Evolutionary conservation across 371 early-diverging fungal genomes (phyloP), one percentile per base, ranked within the genome.

Genomic region (Apophysomyces sp.): DNA sequence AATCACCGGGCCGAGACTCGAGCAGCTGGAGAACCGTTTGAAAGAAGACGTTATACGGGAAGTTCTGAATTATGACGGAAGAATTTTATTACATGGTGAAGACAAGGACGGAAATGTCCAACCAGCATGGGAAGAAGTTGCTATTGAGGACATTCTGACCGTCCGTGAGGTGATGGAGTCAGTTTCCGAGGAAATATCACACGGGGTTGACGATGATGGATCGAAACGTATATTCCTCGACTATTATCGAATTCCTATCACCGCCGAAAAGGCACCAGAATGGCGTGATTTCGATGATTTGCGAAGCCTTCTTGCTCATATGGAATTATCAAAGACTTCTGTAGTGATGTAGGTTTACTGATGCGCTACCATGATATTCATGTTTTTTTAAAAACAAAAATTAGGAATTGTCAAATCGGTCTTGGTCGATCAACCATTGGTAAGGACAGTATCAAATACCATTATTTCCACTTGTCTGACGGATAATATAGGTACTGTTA

Each of bases 361-460:
- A 6, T 26, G 28, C 3, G 9, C 11, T 26, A 53, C 7, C 16
- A 12, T 49, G 9, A 28, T 18, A 2, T 59, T 16, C 21, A 5
- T 30, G 51, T 34, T n/a, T n/a, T n/a, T n/a, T n/a, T n/a, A n/a
- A n/a, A n/a, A n/a, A n/a, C n/a, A n/a, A n/a, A n/a, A n/a, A n/a
- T n/a, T 61, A 88, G 86, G 66, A 89, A 89, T 61, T 88, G 89
- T 60, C 90, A 90, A 68, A 76, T 88, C 4, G 89, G 90, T 1
- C 49, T 83, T 2, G 90, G 90, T 27, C 80, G 91, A 40, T 86
- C 88, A 0, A 89, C 91, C 18, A 70, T 76, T 18, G 83, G 81
- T 62, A 68, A 65, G 54, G 4, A 15, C 26, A 13, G 58, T 30
- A 39, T 8, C 9, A 2, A 18, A 16, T 32, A n/a, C 36, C 27